These are phyloP conservation scores for Phtheirospermum japonicum DNA, from an alignment of 257 asterid species.

Conservation along the genomic window DNA sequence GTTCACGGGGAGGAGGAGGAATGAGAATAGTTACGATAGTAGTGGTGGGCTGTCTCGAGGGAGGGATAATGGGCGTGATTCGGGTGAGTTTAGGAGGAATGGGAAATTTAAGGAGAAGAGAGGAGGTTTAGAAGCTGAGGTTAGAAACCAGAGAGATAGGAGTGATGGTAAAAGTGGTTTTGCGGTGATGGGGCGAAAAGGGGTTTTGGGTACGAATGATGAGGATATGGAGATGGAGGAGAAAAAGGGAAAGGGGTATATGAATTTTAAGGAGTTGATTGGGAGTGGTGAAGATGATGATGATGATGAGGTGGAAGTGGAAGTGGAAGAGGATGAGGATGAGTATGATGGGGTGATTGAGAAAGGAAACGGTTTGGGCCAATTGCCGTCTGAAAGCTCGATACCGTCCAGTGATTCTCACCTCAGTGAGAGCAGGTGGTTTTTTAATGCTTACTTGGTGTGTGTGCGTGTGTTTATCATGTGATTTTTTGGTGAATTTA, in stretches of 20 bases:
- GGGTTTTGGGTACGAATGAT: constrained; percentile 39
- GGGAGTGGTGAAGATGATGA: constrained; percentile 57
- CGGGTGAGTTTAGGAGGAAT: constrained; percentile 36
- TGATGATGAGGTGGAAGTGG: constrained; percentile 39
- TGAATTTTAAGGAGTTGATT: constrained; percentile 52
- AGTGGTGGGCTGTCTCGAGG: constrained; percentile 30
- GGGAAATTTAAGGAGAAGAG: constrained; percentile 39
- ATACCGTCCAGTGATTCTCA: constrained; percentile 46
- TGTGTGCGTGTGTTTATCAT: background rate
- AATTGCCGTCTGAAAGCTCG: constrained; percentile 34
- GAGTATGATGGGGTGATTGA: constrained; percentile 28
- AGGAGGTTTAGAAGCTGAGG: constrained; percentile 30
- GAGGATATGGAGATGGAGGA: constrained; percentile 35
- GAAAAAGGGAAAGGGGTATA: constrained; percentile 43
- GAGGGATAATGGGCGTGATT: constrained; percentile 39
- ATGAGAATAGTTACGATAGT: constrained; percentile 10
- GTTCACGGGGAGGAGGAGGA: constrained; percentile 24
- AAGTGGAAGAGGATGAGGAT: constrained; percentile 28
- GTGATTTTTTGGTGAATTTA: constrained; percentile 4
- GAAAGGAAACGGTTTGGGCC: constrained; percentile 27
- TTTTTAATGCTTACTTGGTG: constrained; percentile 5
- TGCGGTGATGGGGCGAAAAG: constrained; percentile 36
- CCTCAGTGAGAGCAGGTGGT: constrained; percentile 86
- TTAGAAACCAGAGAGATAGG: constrained; percentile 35
- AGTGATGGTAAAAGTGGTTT: constrained; percentile 35